phyloP scores from a whole-genome alignment of 2,329 filamentous ascomycete genomes.

The Blumeria hordei region DNA sequence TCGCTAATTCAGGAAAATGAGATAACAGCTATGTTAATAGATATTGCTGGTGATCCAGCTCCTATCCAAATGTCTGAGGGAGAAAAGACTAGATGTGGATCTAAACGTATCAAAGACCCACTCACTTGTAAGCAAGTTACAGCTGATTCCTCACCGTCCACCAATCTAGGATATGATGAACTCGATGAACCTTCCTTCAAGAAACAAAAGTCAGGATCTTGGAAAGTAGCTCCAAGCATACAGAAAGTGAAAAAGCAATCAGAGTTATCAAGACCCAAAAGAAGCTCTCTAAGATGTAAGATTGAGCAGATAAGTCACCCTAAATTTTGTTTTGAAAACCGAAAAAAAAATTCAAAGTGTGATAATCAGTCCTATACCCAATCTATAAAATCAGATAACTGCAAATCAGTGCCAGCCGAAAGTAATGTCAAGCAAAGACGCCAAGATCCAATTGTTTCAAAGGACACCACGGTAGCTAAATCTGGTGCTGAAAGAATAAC shows the following conservation, averaged over 20 bases:
- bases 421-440: constrained; percentile 1
- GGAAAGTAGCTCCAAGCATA: neutral
- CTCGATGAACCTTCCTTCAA: neutral
- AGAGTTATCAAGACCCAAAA: neutral
- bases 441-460: neutral
- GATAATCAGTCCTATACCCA: neutral
- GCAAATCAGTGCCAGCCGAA: neutral
- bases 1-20: too few species aligned
- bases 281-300: neutral
- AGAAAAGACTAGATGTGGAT: too few species aligned
- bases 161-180: neutral
- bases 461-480: neutral
- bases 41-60: too few species aligned
- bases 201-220: neutral
- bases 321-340: neutral
- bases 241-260: neutral
- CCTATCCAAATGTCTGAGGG: too few species aligned
- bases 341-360: neutral
- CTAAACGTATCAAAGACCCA: too few species aligned
- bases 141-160: too few species aligned
- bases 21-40: too few species aligned
- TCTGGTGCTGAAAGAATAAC: neutral
- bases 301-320: neutral
- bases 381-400: neutral
- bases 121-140: too few species aligned